phyloP scores from a whole-genome alignment of 2,329 filamentous ascomycete species.

The Aspergillus phoenicis region DNA sequence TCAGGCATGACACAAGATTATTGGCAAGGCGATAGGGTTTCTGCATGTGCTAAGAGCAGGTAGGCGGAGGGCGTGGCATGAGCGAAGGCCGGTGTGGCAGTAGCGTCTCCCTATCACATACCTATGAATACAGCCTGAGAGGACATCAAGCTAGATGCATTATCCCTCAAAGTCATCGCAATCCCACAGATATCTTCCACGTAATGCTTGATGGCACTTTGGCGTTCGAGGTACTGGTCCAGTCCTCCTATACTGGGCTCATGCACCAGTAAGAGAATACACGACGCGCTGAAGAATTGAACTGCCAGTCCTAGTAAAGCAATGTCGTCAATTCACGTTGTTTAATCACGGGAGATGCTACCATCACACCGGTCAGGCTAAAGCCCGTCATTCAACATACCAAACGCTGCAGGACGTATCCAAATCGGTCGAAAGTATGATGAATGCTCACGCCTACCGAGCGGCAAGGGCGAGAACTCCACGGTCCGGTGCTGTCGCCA shows the following conservation, averaged over 20 bases:
- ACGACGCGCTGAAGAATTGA: conserved; percentile 25
- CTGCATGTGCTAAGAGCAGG: no score
- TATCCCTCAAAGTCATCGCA: conserved; percentile 27
- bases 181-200: conserved; percentile 31
- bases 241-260: conserved; percentile 27
- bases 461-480: conserved; percentile 29
- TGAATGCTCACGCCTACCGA: neutral
- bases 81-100: no score
- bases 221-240: conserved; percentile 22
- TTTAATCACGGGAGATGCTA: neutral
- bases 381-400: conserved; percentile 1
- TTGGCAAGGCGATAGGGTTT: no score
- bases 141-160: conserved; percentile 28
- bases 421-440: conserved; percentile 24
- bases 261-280: conserved; percentile 26
- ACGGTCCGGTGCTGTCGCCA: conserved; percentile 30
- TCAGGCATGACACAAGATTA: no score
- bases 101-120: neutral
- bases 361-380: no score
- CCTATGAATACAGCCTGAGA: conserved; percentile 31
- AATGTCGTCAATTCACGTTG: neutral
- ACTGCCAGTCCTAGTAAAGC: conserved; percentile 20
- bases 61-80: no score
- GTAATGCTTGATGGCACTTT: conserved; percentile 20
- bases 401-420: conserved; percentile 30